Evolutionary conservation across 208 protist species (phyloP).

Genomic region (Acanthamoeba royreba): DNA sequence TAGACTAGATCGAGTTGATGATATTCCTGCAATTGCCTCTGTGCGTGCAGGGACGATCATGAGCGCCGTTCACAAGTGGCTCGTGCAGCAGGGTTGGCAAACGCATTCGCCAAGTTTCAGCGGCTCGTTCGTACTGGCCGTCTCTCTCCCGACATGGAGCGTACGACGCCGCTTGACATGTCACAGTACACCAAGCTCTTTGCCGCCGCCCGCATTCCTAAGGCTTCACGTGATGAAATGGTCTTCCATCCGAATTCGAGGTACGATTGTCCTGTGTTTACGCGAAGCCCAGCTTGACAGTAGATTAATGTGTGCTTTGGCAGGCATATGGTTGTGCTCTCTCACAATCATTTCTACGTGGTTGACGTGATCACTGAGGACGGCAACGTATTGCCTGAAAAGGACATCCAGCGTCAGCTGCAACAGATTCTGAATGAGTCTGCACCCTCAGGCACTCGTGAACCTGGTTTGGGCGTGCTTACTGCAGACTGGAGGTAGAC

Average conservation of each 20-base stretch:
- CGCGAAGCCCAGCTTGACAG: background rate
- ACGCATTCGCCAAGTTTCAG: background rate
- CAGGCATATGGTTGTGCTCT: conserved; percentile 28
- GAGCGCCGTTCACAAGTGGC: background rate
- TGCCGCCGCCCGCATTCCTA: background rate
- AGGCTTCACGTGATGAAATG: background rate
- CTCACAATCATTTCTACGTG: conserved; percentile 38
- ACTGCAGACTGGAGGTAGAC: background rate
- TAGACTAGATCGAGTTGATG: too few species aligned
- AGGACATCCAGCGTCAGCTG: background rate
- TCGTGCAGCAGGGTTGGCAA: background rate
- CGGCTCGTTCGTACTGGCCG: background rate
- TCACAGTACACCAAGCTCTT: conserved; percentile 29
- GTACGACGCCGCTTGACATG: conserved; percentile 14
- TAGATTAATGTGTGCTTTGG: background rate
- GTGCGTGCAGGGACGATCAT: background rate
- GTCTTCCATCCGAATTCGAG: background rate
- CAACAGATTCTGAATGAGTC: background rate
- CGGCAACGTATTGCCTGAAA: background rate
- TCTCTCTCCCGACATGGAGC: background rate
- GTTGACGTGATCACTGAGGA: conserved; percentile 24
- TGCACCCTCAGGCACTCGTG: background rate
- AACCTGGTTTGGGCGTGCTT: background rate
- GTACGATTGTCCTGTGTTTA: background rate
- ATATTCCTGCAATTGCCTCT: too few species aligned